Conservation (phyloP, 139 green algal genomes). For the Chlorella sp. region DNA sequence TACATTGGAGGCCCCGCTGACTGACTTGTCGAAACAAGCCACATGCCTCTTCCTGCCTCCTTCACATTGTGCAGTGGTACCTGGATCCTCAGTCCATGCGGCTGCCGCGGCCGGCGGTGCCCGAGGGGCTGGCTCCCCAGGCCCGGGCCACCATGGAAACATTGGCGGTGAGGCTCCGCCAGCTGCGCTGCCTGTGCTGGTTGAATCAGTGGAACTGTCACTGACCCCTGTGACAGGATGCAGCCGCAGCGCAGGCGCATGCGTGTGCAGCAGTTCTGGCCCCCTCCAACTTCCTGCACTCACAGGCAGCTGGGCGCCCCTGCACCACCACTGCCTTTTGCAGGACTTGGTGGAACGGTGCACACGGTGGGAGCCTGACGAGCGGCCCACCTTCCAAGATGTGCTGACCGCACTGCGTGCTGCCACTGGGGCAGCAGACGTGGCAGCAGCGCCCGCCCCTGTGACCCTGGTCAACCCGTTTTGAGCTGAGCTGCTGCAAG, state of each 20-base stretch:
- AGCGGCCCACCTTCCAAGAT: constrained; percentile 44
- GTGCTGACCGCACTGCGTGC: constrained; percentile 36
- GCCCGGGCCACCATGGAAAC: constrained; percentile 26
- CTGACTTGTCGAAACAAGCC: too few relatives aligned
- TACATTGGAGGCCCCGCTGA: too few relatives aligned
- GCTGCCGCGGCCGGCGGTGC: constrained; percentile 30
- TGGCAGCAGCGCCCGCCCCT: not conserved
- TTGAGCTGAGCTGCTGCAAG: not conserved
- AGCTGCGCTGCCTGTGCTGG: too few relatives aligned
- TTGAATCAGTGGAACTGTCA: too few relatives aligned
- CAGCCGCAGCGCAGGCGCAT: too few relatives aligned
- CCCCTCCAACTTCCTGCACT: too few relatives aligned
- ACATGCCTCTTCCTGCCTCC: not conserved
- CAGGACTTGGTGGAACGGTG: constrained; percentile 39
- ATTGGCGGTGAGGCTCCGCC: constrained; percentile 33
- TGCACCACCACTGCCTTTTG: not conserved
- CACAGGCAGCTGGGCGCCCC: too few relatives aligned
- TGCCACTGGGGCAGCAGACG: not conserved
- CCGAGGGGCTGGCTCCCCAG: not conserved
- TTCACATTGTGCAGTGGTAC: constrained; percentile 32
- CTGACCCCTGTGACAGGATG: too few relatives aligned
- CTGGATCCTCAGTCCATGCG: constrained; percentile 47
- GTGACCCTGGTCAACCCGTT: not conserved
- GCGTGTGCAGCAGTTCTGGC: too few relatives aligned
- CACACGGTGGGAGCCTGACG: constrained; percentile 42